Percentiles rank a stretch among this genome's conserved stretches.
Conservation (phyloP, 2,329 filamentous ascomycete genomes). For the Trichoderma harzianum region DNA sequence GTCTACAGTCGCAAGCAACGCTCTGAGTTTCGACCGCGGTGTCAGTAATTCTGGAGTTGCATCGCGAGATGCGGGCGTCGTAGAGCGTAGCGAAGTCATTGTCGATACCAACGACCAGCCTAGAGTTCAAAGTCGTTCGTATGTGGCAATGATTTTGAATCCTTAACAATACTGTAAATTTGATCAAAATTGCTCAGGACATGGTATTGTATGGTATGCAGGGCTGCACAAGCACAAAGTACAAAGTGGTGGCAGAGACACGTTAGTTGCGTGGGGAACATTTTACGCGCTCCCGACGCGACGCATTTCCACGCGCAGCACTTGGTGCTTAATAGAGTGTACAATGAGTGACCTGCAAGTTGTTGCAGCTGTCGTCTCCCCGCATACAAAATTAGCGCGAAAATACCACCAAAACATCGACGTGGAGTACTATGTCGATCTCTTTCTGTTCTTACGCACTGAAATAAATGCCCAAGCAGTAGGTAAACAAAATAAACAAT, state of each 20-base stretch:
- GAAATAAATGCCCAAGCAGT: not conserved
- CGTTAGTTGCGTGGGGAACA: constrained; percentile 27
- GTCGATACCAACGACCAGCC: constrained; percentile 17
- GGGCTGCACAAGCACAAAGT: not conserved
- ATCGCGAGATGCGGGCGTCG: constrained; percentile 42
- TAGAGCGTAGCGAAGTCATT: constrained; percentile 50
- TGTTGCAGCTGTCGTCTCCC: not conserved
- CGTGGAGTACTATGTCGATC: not conserved
- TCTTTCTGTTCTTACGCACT: not conserved
- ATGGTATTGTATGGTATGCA: not conserved
- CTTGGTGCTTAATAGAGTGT: too few relatives aligned
- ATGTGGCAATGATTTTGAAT: not conserved
- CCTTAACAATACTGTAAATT: not conserved
- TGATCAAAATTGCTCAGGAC: not conserved
- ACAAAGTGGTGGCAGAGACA: constrained; percentile 8
- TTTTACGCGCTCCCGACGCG: constrained; percentile 32
- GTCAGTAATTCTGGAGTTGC: constrained; percentile 44
- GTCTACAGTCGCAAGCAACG: constrained; percentile 50
- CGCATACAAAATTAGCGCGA: not conserved
- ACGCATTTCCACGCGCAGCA: constrained; percentile 24
- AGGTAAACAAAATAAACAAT: not conserved
- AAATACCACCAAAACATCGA: not conserved
- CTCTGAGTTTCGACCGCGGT: constrained; percentile 53
- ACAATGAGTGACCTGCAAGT: not conserved
- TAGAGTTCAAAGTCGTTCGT: not conserved